Conservation (phyloP, 371 early-diverging fungal species). For the Saksenaea oblongispora region DNA sequence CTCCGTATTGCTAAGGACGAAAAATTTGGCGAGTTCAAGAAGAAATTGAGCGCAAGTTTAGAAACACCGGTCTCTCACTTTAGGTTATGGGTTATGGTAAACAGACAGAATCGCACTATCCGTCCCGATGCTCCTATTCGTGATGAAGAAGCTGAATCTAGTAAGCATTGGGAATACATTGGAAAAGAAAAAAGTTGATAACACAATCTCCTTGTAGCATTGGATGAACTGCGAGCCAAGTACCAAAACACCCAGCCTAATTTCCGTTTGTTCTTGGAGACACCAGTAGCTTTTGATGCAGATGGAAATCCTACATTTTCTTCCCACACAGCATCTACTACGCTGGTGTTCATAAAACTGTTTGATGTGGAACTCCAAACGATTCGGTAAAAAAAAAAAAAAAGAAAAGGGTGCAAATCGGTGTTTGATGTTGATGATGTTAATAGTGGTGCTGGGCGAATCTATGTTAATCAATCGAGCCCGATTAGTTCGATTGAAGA, state of each 20-base stretch:
- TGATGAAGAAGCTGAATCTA: slow-evolving; percentile 7
- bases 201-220: slow-evolving; percentile 1
- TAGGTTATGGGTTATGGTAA: slow-evolving; percentile 79
- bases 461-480: slow-evolving; percentile 51
- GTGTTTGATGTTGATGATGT: too few relatives aligned
- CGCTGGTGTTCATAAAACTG: slow-evolving; percentile 21
- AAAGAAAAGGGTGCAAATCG: too few relatives aligned
- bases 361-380: slow-evolving; percentile 19
- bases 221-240: slow-evolving; percentile 24
- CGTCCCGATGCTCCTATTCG: slow-evolving; percentile 61
- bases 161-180: neutral
- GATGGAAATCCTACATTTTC: neutral
- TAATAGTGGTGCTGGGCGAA: slow-evolving; percentile 53
- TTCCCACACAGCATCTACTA: neutral
- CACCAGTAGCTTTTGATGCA: slow-evolving; percentile 5
- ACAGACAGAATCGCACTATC: slow-evolving; percentile 83
- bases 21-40: slow-evolving; percentile 11
- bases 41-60: slow-evolving; percentile 21
- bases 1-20: slow-evolving; percentile 10
- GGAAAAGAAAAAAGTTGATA: neutral
- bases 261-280: slow-evolving; percentile 19
- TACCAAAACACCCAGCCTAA: slow-evolving; percentile 12
- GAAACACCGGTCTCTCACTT: slow-evolving; percentile 48
- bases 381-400: slow-evolving; percentile 24
- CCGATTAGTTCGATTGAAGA: slow-evolving; percentile 62